Conservation (phyloP, 2,329 filamentous ascomycete genomes). For the Rhynchosporium secalis region DNA sequence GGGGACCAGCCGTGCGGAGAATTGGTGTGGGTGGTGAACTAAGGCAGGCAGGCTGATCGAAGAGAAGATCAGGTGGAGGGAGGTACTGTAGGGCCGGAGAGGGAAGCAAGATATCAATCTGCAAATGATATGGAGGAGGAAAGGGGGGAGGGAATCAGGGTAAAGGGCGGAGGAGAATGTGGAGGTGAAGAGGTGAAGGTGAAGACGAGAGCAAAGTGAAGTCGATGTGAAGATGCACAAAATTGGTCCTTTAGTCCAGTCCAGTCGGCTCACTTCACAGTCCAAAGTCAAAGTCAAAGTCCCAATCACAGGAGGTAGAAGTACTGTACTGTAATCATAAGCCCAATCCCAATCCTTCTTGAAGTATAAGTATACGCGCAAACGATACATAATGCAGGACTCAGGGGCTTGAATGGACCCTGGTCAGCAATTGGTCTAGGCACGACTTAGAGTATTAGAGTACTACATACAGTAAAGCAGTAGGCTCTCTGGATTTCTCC, state of each 20-base stretch:
- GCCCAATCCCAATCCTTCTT: too few relatives aligned
- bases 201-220: background rate
- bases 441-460: too few relatives aligned
- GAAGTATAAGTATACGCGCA: background rate
- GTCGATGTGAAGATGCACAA: background rate
- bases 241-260: background rate
- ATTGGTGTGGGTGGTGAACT: constrained; percentile 3
- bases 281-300: background rate
- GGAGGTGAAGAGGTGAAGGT: background rate
- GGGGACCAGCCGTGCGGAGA: constrained; percentile 10
- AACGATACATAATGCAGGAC: background rate
- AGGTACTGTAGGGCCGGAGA: background rate
- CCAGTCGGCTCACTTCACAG: background rate
- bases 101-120: constrained; percentile 7
- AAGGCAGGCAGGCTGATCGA: background rate
- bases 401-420: background rate
- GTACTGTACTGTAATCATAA: background rate
- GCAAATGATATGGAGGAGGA: background rate
- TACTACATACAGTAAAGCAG: too few relatives aligned
- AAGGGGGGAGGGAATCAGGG: background rate
- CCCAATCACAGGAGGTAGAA: background rate
- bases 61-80: background rate
- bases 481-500: too few relatives aligned
- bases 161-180: background rate
- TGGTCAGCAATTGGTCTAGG: background rate